A percentile compares a stretch with the other conserved stretches of the same genome.
These are phyloP conservation scores for Cenococcum geophilum DNA, from an alignment of 495 filamentous ascomycete species.

Conservation along the genomic window DNA sequence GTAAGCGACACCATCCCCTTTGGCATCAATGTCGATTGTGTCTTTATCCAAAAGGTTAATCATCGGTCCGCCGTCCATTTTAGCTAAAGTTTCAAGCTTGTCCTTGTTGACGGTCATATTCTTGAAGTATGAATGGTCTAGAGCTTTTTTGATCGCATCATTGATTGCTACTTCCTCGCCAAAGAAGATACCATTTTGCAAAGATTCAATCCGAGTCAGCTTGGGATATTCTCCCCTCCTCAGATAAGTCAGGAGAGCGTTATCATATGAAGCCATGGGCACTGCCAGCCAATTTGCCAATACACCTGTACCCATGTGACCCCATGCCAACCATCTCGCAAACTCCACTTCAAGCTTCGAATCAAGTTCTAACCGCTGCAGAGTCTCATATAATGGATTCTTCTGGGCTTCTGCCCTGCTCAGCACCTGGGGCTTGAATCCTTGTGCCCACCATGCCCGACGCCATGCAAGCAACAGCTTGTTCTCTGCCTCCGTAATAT, in stretches of 20 bases:
- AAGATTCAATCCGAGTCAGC: conserved; percentile 66
- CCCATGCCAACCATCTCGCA: conserved; percentile 91
- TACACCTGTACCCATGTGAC: conserved; percentile 80
- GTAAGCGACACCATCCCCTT: conserved; percentile 64
- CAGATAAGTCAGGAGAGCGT: conserved; percentile 62
- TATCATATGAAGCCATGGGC: conserved; percentile 78
- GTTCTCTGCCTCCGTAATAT: conserved; percentile 62
- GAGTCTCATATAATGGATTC: conserved; percentile 67
- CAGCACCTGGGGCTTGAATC: conserved; percentile 80
- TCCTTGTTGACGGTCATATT: conserved; percentile 25
- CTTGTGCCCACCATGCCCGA: conserved; percentile 88
- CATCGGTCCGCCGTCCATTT: conserved; percentile 53
- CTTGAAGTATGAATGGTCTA: conserved; percentile 42
- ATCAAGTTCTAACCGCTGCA: conserved; percentile 53
- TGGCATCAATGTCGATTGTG: conserved; percentile 57
- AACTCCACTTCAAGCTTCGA: conserved; percentile 53
- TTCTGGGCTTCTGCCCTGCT: conserved; percentile 76
- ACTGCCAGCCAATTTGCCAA: conserved; percentile 72
- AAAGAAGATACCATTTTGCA: conserved; percentile 66
- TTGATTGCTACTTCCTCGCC: conserved; percentile 63
- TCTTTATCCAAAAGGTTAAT: conserved; percentile 51
- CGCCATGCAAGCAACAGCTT: conserved; percentile 81
- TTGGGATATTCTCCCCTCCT: conserved; percentile 65
- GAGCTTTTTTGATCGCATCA: conserved; percentile 58
- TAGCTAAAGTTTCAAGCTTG: conserved; percentile 32